Evolutionary conservation across 345 rosid genomes (phyloP), one percentile per base, ranked within the genome.

Genomic region (Boechera stricta): DNA sequence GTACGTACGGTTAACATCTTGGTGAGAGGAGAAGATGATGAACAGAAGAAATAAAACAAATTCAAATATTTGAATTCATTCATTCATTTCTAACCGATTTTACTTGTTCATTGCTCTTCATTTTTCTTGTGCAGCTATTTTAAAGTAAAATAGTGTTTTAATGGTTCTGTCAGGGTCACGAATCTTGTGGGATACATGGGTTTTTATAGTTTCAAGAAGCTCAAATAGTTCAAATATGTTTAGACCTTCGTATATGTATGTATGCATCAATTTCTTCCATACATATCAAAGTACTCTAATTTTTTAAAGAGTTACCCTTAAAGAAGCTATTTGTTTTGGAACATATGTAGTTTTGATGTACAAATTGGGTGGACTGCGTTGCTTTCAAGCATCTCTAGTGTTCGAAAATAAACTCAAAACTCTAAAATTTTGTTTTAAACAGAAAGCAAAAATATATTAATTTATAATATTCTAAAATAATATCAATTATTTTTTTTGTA

Each of bases 1-100:
- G 44, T 81, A 55, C 48, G 84, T 29, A 81, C 84, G 1, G 78
- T 81, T 55, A 74, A 62, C 31, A 36, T 71, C 29, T 48, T 56
- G 72, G 81, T 77, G 62, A 73, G 73, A 29, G 81, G 67, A 77
- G 72, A 71, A 8, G 71, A 10, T 69, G 77, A 57, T 0, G 72
- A 65, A 64, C 33, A 6, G 38, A 64, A 77, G 72, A 71, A 77
- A 71, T 71, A 56, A 77, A 69, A 24, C 13, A 52, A 29, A 1
- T 31, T 10, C 6, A 24, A 48, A 16, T 45, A 6, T 35, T 47
- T 28, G 2, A 64, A 45, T 56, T 56, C 56, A 60, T 76, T 57
- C 31, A 58, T 67, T 58, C 44, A 10, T 31, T 67, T 57, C 44
- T 58, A 44, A 55, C 18, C 29, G 56, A 44, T 57, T 33, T 41